Evolutionary conservation across 106 monocot species (phyloP), one percentile per base, ranked within the genome.

Genomic region (Allium sativum): DNA sequence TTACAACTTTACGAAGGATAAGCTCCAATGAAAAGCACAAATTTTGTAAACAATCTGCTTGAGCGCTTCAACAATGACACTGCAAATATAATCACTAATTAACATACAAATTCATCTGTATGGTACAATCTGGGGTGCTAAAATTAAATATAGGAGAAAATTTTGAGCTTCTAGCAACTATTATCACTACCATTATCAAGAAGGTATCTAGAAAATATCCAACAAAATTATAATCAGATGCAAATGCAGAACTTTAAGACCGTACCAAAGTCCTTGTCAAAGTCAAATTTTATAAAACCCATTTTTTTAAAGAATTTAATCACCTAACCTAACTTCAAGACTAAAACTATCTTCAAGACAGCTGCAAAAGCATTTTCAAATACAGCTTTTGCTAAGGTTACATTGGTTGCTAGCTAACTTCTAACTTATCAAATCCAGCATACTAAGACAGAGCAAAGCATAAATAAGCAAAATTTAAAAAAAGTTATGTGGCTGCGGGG

Each of bases 401-500:
- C n/a, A n/a, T n/a, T n/a, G n/a, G n/a, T n/a, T n/a, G n/a, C n/a
- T n/a, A n/a, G n/a, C n/a, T n/a, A n/a, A n/a, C n/a, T 31, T 31
- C 31, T 31, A 31, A 31, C 31, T 2, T 31, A 3, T 31, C 31
- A 31, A 31, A 31, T 31, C 31, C 31, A 31, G 31, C 31, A 2
- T 31, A 31, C 31, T 5, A 31, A 31, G 5, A 50, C 48, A 50
- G 15, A 50, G 15, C 11, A 15, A 0, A 50, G 15, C 1, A 50
- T 6, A 50, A 50, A 11, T 15, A 3, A 50, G 8, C 1, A 50
- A 50, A 6, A 50, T 6, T 1, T 15, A 50, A 50, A 48, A 50
- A 50, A 6, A 50, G 8, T 1, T 3, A 0, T 83, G 86, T 91
- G 82, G 91, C 80, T 91, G 86, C 91, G 86, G 86, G 86, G 82